Percentiles rank a stretch among this genome's conserved stretches.
These are phyloP conservation scores for Claviceps africana DNA, from an alignment of 2,329 filamentous ascomycete species.

Conservation along the genomic window DNA sequence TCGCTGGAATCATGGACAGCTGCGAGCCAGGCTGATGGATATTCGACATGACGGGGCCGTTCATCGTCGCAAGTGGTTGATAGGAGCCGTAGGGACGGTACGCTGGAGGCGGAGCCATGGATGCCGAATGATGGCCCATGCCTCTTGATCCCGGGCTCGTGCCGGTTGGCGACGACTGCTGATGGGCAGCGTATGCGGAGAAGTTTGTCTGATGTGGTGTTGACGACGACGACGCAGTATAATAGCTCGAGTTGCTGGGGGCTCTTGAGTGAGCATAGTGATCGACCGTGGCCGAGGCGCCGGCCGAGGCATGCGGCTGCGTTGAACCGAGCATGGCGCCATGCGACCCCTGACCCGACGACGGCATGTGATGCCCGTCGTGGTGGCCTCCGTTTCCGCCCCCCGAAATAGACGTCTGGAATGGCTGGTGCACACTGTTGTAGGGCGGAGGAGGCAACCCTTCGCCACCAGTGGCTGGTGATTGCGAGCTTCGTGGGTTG, in stretches of 20 bases:
- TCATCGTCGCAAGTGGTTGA: conserved; percentile 45
- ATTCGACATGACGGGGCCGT: conserved; percentile 62
- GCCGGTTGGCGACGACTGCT: conserved; percentile 34
- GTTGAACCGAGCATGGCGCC: conserved; percentile 18
- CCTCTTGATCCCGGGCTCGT: conserved; percentile 24
- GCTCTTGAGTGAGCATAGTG: conserved; percentile 36
- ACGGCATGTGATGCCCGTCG: conserved; percentile 18
- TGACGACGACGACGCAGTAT: conserved; percentile 33
- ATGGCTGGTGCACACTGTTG: conserved; percentile 52
- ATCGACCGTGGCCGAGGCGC: conserved; percentile 42
- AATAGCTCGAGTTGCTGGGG: conserved; percentile 47
- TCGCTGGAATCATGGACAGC: conserved; percentile 53
- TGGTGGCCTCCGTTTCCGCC: conserved; percentile 28
- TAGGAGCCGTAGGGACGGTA: conserved; percentile 32
- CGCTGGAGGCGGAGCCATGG: conserved; percentile 32
- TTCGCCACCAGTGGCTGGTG: conserved; percentile 43
- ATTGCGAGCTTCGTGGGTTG: conserved; percentile 21
- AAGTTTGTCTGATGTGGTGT: conserved; percentile 33
- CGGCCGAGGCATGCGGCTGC: conserved; percentile 36
- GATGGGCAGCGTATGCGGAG: conserved; percentile 25
- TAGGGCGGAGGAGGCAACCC: conserved; percentile 53
- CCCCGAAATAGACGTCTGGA: conserved; percentile 42
- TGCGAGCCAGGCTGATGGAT: conserved; percentile 59
- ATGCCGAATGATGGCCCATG: conserved; percentile 19
- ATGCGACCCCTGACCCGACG: conserved; percentile 17